Evolutionary conservation across 1,284 basidiomycete species (phyloP).

Genomic region (Leccinum discolor): DNA sequence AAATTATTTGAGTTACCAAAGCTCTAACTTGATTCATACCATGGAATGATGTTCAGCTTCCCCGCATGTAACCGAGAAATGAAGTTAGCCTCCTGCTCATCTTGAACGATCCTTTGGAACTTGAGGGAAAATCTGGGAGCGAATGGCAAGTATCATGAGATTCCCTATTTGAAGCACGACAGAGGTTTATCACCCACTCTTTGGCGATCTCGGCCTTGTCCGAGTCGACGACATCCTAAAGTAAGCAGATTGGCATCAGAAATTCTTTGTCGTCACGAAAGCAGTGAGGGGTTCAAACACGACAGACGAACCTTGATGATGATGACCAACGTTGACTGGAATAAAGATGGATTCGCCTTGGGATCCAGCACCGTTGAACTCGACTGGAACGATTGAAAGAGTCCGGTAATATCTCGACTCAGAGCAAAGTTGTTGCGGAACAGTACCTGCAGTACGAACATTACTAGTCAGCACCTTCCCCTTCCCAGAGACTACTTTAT

Average conservation of each 20-base stretch:
- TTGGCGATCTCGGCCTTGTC: conserved; percentile 57
- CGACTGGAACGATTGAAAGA: conserved; percentile 68
- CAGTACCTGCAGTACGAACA: conserved; percentile 41
- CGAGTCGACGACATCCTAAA: conserved; percentile 58
- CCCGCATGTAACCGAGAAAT: conserved; percentile 57
- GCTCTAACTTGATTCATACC: conserved; percentile 13
- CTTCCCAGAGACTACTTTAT: not conserved
- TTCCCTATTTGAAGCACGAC: not conserved
- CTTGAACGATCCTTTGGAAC: conserved; percentile 56
- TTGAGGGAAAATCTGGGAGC: conserved; percentile 49
- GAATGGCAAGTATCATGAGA: not conserved
- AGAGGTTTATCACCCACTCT: conserved; percentile 41
- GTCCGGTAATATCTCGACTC: conserved; percentile 55
- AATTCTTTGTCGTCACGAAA: not conserved
- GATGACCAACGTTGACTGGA: conserved; percentile 59
- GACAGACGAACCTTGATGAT: conserved; percentile 53
- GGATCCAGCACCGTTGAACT: conserved; percentile 62
- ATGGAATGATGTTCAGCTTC: conserved; percentile 57
- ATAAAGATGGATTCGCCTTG: conserved; percentile 54
- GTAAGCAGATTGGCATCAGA: not conserved
- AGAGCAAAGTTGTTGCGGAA: conserved; percentile 69
- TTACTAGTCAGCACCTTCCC: not conserved
- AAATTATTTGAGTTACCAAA: not conserved
- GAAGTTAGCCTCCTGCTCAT: conserved; percentile 63
- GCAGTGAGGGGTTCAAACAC: rapidly evolving